A percentile compares a stretch with the other conserved stretches of the same genome.
These are phyloP conservation scores for Fusarium humuli DNA, from an alignment of 2,329 filamentous ascomycete genomes.

Conservation along the genomic window DNA sequence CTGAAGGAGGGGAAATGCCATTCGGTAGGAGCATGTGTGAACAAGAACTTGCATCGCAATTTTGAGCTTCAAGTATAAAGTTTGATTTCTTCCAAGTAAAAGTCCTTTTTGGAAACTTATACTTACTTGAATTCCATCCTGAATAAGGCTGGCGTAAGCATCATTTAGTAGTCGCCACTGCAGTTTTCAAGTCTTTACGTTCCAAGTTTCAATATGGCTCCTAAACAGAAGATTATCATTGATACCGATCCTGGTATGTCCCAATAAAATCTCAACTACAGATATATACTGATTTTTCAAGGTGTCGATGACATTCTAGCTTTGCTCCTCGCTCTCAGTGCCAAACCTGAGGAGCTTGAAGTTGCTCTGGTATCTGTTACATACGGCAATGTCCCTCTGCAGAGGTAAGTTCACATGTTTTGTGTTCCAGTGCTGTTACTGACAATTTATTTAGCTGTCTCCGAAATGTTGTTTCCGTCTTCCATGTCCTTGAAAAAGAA, in stretches of 20 bases:
- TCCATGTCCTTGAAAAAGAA: constrained; percentile 92
- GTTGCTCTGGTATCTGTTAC: constrained; percentile 88
- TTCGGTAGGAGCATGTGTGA: constrained; percentile 6
- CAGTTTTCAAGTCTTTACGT: background rate
- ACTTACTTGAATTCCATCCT: background rate
- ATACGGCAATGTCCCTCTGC: constrained; percentile 91
- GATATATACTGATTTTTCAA: constrained; percentile 26
- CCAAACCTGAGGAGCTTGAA: constrained; percentile 85
- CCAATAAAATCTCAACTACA: too few species aligned
- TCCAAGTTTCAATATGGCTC: constrained; percentile 61
- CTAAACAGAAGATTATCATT: constrained; percentile 85
- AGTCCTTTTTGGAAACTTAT: background rate
- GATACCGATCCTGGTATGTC: constrained; percentile 87
- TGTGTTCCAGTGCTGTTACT: background rate
- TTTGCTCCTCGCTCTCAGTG: constrained; percentile 85
- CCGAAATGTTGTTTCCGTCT: constrained; percentile 88
- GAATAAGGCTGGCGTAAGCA: background rate
- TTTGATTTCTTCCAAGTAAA: background rate
- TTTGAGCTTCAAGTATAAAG: constrained; percentile 7
- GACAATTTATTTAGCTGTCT: constrained; percentile 70
- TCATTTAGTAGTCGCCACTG: constrained; percentile 1
- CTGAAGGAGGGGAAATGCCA: constrained; percentile 42
- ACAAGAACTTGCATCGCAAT: constrained; percentile 7
- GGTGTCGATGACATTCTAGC: constrained; percentile 94
- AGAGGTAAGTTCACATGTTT: constrained; percentile 67